phyloP scores from a whole-genome alignment of 208 protist species.

The Wallacemonas sp. region DNA sequence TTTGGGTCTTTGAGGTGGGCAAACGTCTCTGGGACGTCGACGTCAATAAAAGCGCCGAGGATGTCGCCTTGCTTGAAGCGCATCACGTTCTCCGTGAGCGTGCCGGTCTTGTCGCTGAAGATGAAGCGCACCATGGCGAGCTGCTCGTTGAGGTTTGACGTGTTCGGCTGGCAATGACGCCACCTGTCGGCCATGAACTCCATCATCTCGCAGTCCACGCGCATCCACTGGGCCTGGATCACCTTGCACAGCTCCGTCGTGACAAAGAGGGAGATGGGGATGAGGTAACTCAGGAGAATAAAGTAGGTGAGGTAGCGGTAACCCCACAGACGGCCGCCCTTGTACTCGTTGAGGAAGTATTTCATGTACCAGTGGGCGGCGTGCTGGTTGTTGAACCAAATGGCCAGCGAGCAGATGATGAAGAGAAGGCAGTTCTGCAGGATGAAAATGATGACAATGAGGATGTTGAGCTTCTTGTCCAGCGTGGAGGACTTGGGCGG shows the following conservation, averaged over 20 bases:
- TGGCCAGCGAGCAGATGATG: constrained; percentile 63
- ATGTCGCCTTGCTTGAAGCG: constrained; percentile 79
- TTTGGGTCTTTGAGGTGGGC: constrained; percentile 30
- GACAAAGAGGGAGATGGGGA: constrained; percentile 93
- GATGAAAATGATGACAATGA: constrained; percentile 77
- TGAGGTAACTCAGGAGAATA: constrained; percentile 89
- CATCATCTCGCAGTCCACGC: constrained; percentile 83
- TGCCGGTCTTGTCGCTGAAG: constrained; percentile 94
- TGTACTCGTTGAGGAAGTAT: constrained; percentile 62
- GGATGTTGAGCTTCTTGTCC: constrained; percentile 83
- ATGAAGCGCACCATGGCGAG: constrained; percentile 88
- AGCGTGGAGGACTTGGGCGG: constrained; percentile 90
- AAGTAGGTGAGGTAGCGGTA: constrained; percentile 90
- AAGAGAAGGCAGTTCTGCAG: constrained; percentile 77
- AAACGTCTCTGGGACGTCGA: constrained; percentile 42
- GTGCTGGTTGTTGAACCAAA: constrained; percentile 62
- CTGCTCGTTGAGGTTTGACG: constrained; percentile 93
- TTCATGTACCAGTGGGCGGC: constrained; percentile 63
- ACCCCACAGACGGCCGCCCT: constrained; percentile 42
- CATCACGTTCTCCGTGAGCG: constrained; percentile 93
- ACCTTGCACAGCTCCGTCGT: constrained; percentile 92
- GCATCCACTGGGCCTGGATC: constrained; percentile 91
- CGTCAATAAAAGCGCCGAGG: constrained; percentile 53
- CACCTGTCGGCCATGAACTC: constrained; percentile 67
- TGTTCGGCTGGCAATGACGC: constrained; percentile 80